phyloP scores from a whole-genome alignment of 1,284 basidiomycete genomes.

The Mycosarcoma mackinlayi region DNA sequence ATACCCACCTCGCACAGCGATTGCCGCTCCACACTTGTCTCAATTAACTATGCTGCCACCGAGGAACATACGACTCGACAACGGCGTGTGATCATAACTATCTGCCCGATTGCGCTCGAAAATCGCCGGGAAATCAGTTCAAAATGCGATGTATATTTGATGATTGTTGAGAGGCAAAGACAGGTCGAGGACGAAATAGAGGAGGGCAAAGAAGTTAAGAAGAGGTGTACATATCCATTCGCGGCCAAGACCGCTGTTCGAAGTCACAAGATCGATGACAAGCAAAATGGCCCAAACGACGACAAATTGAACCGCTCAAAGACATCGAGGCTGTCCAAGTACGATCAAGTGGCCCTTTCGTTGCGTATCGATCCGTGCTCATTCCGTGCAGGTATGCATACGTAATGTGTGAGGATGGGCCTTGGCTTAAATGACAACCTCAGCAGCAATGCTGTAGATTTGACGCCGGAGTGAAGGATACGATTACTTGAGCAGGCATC shows the following conservation, averaged over 20 bases:
- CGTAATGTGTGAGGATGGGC: background rate
- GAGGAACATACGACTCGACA: too few species aligned
- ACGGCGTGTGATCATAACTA: too few species aligned
- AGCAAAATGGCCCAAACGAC: background rate
- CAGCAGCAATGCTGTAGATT: background rate
- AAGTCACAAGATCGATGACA: slow-evolving; percentile 6
- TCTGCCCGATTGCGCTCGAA: slow-evolving; percentile 1
- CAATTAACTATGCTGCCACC: too few species aligned
- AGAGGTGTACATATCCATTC: slow-evolving; percentile 7
- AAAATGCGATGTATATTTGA: slow-evolving; percentile 46
- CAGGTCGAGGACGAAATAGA: background rate
- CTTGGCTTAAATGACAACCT: background rate
- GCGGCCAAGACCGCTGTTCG: background rate
- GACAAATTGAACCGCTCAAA: slow-evolving; percentile 1
- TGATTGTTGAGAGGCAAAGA: slow-evolving; percentile 17
- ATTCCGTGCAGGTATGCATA: background rate
- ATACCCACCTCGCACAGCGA: too few species aligned
- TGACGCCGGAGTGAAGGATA: too few species aligned
- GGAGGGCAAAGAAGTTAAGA: background rate
- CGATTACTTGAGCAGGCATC: slow-evolving; percentile 52
- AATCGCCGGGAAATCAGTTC: background rate
- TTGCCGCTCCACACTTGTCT: too few species aligned
- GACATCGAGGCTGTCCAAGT: background rate
- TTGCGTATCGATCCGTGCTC: background rate
- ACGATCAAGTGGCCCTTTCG: too few species aligned